Evolutionary conservation across 1,284 basidiomycete genomes (phyloP).

Genomic region (Prillingera fragicola): DNA sequence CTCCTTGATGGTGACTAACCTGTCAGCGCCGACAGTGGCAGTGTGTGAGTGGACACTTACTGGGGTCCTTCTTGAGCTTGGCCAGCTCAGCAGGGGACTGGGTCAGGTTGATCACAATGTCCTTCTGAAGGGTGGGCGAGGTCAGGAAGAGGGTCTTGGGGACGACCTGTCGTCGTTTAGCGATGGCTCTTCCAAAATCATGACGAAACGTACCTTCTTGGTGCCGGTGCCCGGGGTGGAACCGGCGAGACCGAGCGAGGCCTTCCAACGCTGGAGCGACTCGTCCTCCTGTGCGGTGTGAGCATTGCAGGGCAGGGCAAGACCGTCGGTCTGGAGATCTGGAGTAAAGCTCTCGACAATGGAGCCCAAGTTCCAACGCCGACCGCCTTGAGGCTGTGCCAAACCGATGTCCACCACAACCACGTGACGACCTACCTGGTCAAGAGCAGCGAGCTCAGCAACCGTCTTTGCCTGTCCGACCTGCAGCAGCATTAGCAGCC

Average conservation of each 20-base stretch:
- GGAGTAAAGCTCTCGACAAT: no score
- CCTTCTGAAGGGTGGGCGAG: slow-evolving; percentile 46
- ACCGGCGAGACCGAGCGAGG: slow-evolving; percentile 51
- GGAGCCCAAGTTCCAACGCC: no score
- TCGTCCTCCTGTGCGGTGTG: slow-evolving; percentile 51
- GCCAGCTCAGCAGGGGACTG: slow-evolving; percentile 44
- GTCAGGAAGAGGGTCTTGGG: slow-evolving; percentile 50
- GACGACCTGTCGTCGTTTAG: slow-evolving; percentile 31
- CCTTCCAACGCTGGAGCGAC: slow-evolving; percentile 55
- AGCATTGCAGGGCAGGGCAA: no score
- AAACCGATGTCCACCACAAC: no score
- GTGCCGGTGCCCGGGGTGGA: slow-evolving; percentile 27
- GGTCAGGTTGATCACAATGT: slow-evolving; percentile 52
- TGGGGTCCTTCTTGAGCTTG: slow-evolving; percentile 51
- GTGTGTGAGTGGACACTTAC: slow-evolving; percentile 19
- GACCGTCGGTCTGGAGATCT: no score
- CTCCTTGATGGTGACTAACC: slow-evolving; percentile 51
- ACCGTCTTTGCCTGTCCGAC: slow-evolving; percentile 50
- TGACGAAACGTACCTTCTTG: slow-evolving; percentile 32
- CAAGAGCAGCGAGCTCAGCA: slow-evolving; percentile 51
- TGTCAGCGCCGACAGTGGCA: neutral
- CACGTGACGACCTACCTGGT: slow-evolving; percentile 30
- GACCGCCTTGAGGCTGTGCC: neutral
- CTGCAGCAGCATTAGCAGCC: slow-evolving; percentile 13
- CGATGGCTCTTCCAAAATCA: no score